Evolutionary conservation across 306 rosid genomes (phyloP).

Genomic region (Fagus crenata): DNA sequence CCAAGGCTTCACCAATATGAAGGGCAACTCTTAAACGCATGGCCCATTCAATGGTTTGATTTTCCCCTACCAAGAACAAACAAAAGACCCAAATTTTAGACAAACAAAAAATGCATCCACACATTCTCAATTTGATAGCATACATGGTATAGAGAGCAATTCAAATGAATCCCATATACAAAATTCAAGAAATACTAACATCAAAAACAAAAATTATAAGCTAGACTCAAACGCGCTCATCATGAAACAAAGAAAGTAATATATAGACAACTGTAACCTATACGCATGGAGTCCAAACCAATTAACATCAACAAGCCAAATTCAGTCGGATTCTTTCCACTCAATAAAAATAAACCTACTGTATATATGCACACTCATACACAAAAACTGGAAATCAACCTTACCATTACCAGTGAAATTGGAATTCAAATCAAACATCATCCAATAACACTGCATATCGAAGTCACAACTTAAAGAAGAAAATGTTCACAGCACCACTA

Average conservation of each 20-base stretch:
- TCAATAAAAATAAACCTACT: slow-evolving; percentile 1
- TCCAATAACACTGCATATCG: neutral
- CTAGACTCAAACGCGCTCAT: neutral
- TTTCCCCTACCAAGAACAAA: slow-evolving; percentile 69
- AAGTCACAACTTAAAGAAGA: neutral
- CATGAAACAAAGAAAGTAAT: neutral
- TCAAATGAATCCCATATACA: neutral
- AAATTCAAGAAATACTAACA: neutral
- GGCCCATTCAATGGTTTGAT: slow-evolving; percentile 95
- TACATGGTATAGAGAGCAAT: neutral
- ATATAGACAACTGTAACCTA: neutral
- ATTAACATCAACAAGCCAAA: neutral
- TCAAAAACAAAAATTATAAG: neutral
- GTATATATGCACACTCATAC: neutral
- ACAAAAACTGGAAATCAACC: neutral
- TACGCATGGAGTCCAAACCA: neutral
- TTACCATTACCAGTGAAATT: neutral
- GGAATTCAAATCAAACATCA: neutral
- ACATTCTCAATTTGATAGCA: neutral
- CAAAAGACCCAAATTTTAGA: slow-evolving; percentile 19
- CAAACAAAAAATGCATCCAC: slow-evolving; percentile 12
- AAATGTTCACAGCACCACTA: neutral
- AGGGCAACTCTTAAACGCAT: slow-evolving; percentile 92
- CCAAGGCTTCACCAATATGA: slow-evolving; percentile 85
- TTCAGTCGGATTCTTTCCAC: neutral